Base-by-base conservation (phyloP, 2,329 filamentous ascomycete genomes). In the Calonectria crousiana region DNA sequence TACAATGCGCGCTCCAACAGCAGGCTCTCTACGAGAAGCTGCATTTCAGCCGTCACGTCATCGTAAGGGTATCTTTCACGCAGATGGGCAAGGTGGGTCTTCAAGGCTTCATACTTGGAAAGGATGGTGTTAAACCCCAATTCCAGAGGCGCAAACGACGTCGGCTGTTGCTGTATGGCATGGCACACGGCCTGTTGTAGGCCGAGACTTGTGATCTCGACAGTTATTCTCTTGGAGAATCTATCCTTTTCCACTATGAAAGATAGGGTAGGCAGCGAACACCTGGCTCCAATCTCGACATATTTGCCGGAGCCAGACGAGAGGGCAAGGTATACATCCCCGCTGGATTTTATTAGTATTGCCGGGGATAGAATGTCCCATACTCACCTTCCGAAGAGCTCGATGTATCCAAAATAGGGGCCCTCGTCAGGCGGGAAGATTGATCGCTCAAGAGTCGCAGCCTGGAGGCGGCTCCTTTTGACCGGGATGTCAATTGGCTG, bases 111-210 rank as follows among this genome's bases (percentile, higher is more conserved):
- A 34, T 83, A 83, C 65, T 79, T 75, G 4, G 62, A 64, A 20
- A 83, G 74, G 4, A 83, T 49, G 5, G 78, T 77, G 47, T 72
- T 51, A 16, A 83, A 78, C 28, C 78, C 74, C 11, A 81, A 74
- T 1, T 75, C 72, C 41, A 77, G 53, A 10, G 74, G 66, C 9
- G 71, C 67, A 18, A 69, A 49, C 1, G 72, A 71, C 41, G 72
- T 23, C 8, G 66, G 11, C 2, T 41, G 47, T 9, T 75, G 67
- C 6, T 70, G 66, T 32, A 87, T 84, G 73, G 84, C 86, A 44
- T 84, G 83, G n/a, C 84, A 86, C 20, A 87, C 69, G 18, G 75
- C 71, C 14, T 73, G 83, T 56, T 85, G 83, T 67, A 88, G 82
- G 23, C 83, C 83, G 44, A 84, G 82, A 69, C 86, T 87, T n/a